Percentiles rank a stretch among this genome's conserved stretches.
Evolutionary conservation across 2,329 filamentous ascomycete genomes (phyloP).

Genomic region (Coniochaeta hoffmannii): DNA sequence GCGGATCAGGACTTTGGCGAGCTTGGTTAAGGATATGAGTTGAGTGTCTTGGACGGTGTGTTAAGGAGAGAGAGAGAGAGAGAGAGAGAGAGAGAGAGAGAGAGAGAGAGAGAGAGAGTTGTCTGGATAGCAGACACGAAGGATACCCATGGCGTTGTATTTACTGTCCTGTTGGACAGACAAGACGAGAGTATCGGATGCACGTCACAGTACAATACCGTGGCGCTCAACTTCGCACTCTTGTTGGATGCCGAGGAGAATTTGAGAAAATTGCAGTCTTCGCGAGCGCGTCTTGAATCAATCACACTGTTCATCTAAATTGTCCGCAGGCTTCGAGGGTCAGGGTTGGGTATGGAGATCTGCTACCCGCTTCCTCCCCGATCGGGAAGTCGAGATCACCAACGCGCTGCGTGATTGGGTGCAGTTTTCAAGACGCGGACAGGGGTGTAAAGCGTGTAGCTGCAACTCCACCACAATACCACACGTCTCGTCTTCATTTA

Average conservation of each 20-base stretch:
- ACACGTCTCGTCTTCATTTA: background rate
- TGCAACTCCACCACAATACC: background rate
- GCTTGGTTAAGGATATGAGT: background rate
- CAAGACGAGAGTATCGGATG: background rate
- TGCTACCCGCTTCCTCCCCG: background rate
- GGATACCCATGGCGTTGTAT: background rate
- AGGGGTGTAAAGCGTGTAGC: background rate
- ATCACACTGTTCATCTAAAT: background rate
- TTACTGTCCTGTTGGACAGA: background rate
- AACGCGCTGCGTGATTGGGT: background rate
- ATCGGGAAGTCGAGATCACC: background rate
- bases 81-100: background rate
- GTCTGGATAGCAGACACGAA: background rate
- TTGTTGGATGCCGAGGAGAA: background rate
- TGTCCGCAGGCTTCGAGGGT: background rate
- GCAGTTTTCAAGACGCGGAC: background rate
- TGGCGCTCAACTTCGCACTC: background rate
- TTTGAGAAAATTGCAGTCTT: background rate
- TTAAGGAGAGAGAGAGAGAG: background rate
- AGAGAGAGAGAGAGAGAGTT: background rate
- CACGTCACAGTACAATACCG: too few species aligned
- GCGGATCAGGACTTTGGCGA: slow-evolving; percentile 8
- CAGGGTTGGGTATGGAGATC: background rate
- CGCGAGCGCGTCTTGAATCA: background rate
- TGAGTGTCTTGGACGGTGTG: background rate